phyloP scores from a whole-genome alignment of 2,329 filamentous ascomycete species.

The Chaetomium globosum region DNA sequence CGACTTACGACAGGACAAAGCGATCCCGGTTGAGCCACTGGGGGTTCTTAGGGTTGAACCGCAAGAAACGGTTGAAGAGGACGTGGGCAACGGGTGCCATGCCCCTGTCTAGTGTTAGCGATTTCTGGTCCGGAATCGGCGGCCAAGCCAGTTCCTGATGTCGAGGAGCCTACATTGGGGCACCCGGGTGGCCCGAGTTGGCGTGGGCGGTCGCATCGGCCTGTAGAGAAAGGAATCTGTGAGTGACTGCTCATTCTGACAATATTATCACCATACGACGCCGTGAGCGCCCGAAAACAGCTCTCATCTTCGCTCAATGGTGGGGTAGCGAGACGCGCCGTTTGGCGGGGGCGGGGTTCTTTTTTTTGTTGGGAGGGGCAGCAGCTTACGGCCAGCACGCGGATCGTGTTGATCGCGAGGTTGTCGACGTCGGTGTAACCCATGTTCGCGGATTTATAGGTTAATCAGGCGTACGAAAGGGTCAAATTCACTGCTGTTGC shows the following conservation, averaged over 20 bases:
- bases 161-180: slow-evolving; percentile 72
- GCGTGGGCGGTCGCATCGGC: slow-evolving; percentile 95
- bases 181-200: slow-evolving; percentile 98
- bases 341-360: slow-evolving; percentile 36
- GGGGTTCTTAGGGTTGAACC: slow-evolving; percentile 99
- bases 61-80: slow-evolving; percentile 99
- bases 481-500: slow-evolving; percentile 16
- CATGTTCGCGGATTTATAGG: slow-evolving; percentile 62
- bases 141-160: slow-evolving; percentile 8
- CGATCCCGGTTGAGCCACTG: slow-evolving; percentile 96
- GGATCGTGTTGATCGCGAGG: slow-evolving; percentile 97
- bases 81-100: slow-evolving; percentile 96
- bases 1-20: slow-evolving; percentile 95
- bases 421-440: slow-evolving; percentile 84
- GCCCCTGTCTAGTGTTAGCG: slow-evolving; percentile 55
- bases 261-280: neutral
- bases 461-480: slow-evolving; percentile 19
- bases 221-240: slow-evolving; percentile 51
- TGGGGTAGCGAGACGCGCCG: slow-evolving; percentile 25
- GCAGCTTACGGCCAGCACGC: slow-evolving; percentile 83
- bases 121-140: slow-evolving; percentile 25
- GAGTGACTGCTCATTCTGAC: slow-evolving; percentile 32
- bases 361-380: slow-evolving; percentile 29
- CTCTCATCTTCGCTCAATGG: slow-evolving; percentile 13
- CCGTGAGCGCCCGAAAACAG: slow-evolving; percentile 5